Conservation (phyloP, 306 rosid genomes). For the Coriaria nepalensis region DNA sequence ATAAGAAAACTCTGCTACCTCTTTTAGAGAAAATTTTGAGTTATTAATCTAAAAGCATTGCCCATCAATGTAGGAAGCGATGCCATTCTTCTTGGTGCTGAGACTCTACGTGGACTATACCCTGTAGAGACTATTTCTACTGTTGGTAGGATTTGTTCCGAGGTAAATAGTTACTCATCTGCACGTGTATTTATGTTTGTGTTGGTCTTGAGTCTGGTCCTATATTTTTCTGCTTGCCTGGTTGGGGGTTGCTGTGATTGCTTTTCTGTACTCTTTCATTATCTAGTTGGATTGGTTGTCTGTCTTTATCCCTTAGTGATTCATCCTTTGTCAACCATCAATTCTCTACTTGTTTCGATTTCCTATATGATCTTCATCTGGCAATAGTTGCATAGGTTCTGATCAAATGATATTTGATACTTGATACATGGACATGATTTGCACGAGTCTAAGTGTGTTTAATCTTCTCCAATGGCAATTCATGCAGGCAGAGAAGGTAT, state of each 20-base stretch:
- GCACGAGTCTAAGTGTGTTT: background rate
- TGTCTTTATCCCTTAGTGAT: too few species aligned
- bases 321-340: too few species aligned
- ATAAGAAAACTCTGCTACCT: too few species aligned
- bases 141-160: constrained; percentile 85
- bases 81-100: constrained; percentile 98
- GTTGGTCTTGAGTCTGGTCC: background rate
- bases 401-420: too few species aligned
- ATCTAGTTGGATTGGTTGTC: too few species aligned
- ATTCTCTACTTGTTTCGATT: too few species aligned
- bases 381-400: too few species aligned
- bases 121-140: constrained; percentile 92
- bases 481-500: constrained; percentile 81
- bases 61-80: constrained; percentile 61
- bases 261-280: too few species aligned
- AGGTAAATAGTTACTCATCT: constrained; percentile 32
- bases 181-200: constrained; percentile 1
- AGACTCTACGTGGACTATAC: constrained; percentile 91
- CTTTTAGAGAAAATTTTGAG: background rate
- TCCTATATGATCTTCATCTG: too few species aligned
- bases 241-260: too few species aligned
- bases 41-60: background rate
- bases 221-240: too few species aligned
- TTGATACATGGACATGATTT: too few species aligned
- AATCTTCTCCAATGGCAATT: background rate